phyloP scores from a whole-genome alignment of 345 rosid genomes.

The Toxicodendron radicans region DNA sequence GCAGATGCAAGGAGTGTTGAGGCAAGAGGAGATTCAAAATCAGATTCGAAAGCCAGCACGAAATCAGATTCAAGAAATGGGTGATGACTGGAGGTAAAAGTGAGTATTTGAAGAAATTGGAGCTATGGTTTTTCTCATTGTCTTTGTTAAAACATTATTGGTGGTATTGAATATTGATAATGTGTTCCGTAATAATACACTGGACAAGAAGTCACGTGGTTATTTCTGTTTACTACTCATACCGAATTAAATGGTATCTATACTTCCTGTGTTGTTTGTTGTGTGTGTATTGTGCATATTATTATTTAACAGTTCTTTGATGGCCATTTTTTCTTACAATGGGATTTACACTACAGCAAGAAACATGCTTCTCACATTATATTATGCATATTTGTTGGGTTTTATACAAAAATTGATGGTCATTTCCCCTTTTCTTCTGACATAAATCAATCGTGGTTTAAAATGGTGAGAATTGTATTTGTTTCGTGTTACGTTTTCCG shows the following conservation, averaged over 20 bases:
- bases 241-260: slow-evolving; percentile 11
- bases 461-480: neutral
- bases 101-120: slow-evolving; percentile 11
- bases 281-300: neutral
- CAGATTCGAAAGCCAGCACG: slow-evolving; percentile 50
- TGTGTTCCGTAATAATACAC: slow-evolving; percentile 18
- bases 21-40: slow-evolving; percentile 44
- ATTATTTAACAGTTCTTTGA: too few species aligned
- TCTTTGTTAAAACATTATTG: neutral
- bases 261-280: neutral
- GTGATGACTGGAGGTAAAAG: slow-evolving; percentile 27
- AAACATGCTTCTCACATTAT: neutral
- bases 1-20: slow-evolving; percentile 42
- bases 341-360: neutral
- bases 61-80: slow-evolving; percentile 39
- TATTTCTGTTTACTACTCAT: neutral
- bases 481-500: neutral
- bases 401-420: neutral
- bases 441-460: neutral
- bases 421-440: neutral
- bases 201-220: neutral
- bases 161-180: slow-evolving; percentile 7
- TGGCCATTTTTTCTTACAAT: neutral
- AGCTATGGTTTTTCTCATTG: neutral
- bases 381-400: neutral